phyloP scores from a whole-genome alignment of 2,329 filamentous ascomycete species.

The Hypoxylon sp. region DNA sequence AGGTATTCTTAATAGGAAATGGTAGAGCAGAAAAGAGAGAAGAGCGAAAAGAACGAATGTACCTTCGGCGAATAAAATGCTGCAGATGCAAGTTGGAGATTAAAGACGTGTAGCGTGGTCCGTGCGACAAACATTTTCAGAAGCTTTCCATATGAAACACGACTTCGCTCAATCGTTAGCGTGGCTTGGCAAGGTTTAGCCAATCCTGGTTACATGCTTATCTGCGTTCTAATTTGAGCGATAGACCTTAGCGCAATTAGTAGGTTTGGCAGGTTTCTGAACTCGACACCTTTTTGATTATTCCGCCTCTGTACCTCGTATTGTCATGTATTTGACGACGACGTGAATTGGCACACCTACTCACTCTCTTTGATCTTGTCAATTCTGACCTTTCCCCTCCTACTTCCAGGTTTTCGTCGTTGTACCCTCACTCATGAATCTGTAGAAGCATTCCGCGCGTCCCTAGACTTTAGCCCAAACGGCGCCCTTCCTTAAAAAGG shows the following conservation, averaged over 20 bases:
- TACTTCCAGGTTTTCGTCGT: slow-evolving; percentile 9
- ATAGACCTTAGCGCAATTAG: slow-evolving; percentile 42
- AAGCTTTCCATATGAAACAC: slow-evolving; percentile 35
- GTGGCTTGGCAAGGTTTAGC: slow-evolving; percentile 30
- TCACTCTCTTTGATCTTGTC: slow-evolving; percentile 14
- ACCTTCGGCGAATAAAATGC: background rate
- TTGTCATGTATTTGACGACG: slow-evolving; percentile 25
- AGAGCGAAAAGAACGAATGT: background rate
- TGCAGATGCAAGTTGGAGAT: background rate
- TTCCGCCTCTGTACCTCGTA: slow-evolving; percentile 31
- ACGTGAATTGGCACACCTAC: slow-evolving; percentile 31
- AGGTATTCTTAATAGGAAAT: background rate
- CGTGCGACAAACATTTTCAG: background rate
- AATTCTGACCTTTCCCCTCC: slow-evolving; percentile 20
- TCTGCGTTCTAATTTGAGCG: slow-evolving; percentile 42
- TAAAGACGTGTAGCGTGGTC: background rate
- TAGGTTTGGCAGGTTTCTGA: slow-evolving; percentile 40
- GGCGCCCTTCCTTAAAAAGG: slow-evolving; percentile 41
- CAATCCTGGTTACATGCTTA: slow-evolving; percentile 38
- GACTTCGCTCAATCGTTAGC: slow-evolving; percentile 26
- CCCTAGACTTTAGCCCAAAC: slow-evolving; percentile 34
- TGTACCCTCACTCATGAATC: slow-evolving; percentile 38
- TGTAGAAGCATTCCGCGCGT: slow-evolving; percentile 27
- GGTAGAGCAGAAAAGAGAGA: too few relatives aligned
- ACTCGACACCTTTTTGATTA: slow-evolving; percentile 51